Conservation (phyloP, 495 filamentous ascomycete species). For the Neohortaea acidophila region DNA sequence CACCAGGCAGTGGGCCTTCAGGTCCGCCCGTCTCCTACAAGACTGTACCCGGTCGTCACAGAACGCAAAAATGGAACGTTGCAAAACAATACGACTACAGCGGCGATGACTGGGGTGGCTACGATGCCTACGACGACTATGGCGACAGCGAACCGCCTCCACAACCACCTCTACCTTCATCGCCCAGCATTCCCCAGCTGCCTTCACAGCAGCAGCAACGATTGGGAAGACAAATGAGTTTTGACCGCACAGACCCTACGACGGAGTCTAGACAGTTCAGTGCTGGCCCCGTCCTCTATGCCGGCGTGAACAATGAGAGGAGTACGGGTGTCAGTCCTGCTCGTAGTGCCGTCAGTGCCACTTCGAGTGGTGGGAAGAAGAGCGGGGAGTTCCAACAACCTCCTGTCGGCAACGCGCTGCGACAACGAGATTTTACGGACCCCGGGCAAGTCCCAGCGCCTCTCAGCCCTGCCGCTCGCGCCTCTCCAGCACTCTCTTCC, state of each 20-base stretch:
- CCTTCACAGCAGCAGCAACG: conserved; percentile 3
- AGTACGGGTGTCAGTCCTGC: conserved; percentile 2
- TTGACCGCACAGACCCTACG: too few species aligned
- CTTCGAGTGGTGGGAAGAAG: neutral
- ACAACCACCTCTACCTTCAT: conserved; percentile 9
- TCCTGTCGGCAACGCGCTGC: neutral
- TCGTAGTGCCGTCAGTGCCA: conserved; percentile 2
- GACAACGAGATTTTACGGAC: conserved; percentile 24
- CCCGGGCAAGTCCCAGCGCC: conserved; percentile 25
- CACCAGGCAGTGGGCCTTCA: too few species aligned
- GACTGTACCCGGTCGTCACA: conserved; percentile 75
- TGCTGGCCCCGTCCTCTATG: neutral
- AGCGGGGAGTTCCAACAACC: conserved; percentile 1
- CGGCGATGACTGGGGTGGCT: conserved; percentile 86
- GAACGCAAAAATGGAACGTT: conserved; percentile 90
- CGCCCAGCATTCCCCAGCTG: conserved; percentile 15
- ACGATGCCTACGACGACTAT: conserved; percentile 64
- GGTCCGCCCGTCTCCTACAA: conserved; percentile 44
- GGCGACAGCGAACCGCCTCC: conserved; percentile 38
- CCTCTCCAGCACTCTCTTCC: conserved; percentile 3
- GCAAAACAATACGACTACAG: conserved; percentile 80
- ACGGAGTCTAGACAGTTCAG: too few species aligned
- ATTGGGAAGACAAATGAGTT: conserved; percentile 19
- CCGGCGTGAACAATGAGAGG: neutral
- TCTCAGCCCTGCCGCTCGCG: conserved; percentile 17